Percentiles rank a stretch among this genome's conserved stretches.
Conservation (phyloP, 176 grass and related monocot genomes). For the Eragrostis nindensis region DNA sequence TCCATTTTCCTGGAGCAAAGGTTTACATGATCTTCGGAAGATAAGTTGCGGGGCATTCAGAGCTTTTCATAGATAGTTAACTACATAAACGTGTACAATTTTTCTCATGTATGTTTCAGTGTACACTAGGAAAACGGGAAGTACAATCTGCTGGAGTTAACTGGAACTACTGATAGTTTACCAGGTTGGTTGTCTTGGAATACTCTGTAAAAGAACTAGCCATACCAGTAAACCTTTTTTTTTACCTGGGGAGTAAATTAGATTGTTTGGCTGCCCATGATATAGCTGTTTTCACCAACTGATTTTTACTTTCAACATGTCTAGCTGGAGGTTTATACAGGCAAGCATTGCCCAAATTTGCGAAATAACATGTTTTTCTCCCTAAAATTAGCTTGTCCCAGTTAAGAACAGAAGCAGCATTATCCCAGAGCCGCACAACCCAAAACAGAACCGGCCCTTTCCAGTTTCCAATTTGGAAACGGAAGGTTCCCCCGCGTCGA, state of each 20-base stretch:
- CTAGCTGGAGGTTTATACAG: slow-evolving; percentile 6
- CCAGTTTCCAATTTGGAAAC: slow-evolving; percentile 57
- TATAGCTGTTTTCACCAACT: background rate
- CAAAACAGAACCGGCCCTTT: slow-evolving; percentile 30
- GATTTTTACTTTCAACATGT: background rate
- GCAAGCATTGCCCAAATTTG: slow-evolving; percentile 28
- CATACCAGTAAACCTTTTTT: background rate
- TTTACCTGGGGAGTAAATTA: too few species aligned
- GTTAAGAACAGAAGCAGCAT: slow-evolving; percentile 40
- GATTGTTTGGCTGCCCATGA: slow-evolving; percentile 7
- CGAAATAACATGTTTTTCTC: too few species aligned
- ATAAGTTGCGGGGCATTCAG: background rate
- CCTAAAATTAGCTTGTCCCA: slow-evolving; percentile 61
- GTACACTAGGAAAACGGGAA: slow-evolving; percentile 41
- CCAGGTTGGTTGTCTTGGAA: background rate
- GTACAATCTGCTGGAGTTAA: background rate
- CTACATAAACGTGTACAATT: slow-evolving; percentile 36
- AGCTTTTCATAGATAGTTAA: slow-evolving; percentile 16
- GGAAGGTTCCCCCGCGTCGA: slow-evolving; percentile 29
- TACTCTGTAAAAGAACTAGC: slow-evolving; percentile 31
- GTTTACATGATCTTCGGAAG: slow-evolving; percentile 5
- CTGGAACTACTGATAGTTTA: background rate
- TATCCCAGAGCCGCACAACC: slow-evolving; percentile 47
- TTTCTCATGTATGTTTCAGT: background rate
- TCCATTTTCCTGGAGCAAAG: background rate